Evolutionary conservation across 75 land plant genomes (phyloP).

Genomic region (Cupressus sempervirens): DNA sequence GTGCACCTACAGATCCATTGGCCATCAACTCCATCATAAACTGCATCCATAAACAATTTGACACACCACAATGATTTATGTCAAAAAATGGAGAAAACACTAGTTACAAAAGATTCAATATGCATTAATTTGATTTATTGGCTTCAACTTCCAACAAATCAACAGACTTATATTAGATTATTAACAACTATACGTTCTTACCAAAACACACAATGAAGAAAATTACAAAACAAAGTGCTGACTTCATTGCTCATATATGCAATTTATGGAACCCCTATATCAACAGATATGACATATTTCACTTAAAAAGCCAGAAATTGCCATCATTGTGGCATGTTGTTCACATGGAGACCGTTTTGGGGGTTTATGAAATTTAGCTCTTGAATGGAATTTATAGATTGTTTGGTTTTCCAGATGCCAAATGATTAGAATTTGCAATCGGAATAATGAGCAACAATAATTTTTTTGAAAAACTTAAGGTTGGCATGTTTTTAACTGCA

Average conservation of each 20-base stretch:
- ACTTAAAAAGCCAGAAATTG: not conserved
- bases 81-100: not conserved
- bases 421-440: too few species aligned
- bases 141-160: not conserved
- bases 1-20: constrained; percentile 35
- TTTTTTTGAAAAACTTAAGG: too few species aligned
- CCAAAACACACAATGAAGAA: not conserved
- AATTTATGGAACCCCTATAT: not conserved
- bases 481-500: too few species aligned
- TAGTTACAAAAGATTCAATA: not conserved
- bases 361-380: not conserved
- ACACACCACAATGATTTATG: not conserved
- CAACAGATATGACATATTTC: not conserved
- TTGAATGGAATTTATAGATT: not conserved
- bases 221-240: not conserved
- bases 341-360: too few species aligned
- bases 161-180: not conserved
- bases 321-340: too few species aligned
- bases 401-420: not conserved
- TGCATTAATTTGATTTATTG: not conserved
- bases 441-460: too few species aligned
- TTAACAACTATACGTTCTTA: not conserved
- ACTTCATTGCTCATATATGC: not conserved
- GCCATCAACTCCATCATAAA: constrained; percentile 70
- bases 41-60: constrained; percentile 25